Percentiles rank a stretch among this genome's conserved stretches.
These are phyloP conservation scores for Paramecium biaurelia DNA, from an alignment of 73 alveolate genomes.

Conservation along the genomic window DNA sequence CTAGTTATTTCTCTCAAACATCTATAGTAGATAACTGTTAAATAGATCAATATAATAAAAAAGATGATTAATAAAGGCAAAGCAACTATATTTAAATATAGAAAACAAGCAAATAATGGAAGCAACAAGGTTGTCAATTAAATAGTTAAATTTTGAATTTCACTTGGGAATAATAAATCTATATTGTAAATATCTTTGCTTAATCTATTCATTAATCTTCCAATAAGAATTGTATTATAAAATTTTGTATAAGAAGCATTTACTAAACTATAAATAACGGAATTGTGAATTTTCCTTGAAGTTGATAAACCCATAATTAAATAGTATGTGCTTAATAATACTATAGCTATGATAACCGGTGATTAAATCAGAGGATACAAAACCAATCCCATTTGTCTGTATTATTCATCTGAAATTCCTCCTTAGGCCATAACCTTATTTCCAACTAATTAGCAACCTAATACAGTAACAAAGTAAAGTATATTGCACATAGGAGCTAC, in stretches of 20 bases:
- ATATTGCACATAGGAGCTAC: not conserved
- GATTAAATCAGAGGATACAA: not conserved
- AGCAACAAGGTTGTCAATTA: not conserved
- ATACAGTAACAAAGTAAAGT: not conserved
- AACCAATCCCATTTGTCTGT: not conserved
- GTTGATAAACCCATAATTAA: not conserved
- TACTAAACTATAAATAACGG: not conserved
- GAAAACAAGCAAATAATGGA: not conserved
- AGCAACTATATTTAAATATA: not conserved
- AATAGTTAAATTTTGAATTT: not conserved
- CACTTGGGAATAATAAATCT: conserved; percentile 11
- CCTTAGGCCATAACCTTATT: not conserved
- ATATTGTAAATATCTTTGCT: conserved; percentile 50
- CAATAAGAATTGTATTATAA: conserved; percentile 24
- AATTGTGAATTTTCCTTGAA: not conserved
- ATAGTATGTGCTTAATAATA: not conserved
- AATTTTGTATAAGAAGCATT: conserved; percentile 51
- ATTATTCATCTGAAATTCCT: not conserved
- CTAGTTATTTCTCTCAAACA: not conserved
- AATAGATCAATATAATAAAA: not conserved
- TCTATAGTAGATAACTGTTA: not conserved
- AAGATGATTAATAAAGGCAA: not conserved
- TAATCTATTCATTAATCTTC: conserved; percentile 50
- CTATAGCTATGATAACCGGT: not conserved
- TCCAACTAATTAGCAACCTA: not conserved